Conservation (phyloP, 805 yeast species). For the Sugiyamaella mastotermitis region DNA sequence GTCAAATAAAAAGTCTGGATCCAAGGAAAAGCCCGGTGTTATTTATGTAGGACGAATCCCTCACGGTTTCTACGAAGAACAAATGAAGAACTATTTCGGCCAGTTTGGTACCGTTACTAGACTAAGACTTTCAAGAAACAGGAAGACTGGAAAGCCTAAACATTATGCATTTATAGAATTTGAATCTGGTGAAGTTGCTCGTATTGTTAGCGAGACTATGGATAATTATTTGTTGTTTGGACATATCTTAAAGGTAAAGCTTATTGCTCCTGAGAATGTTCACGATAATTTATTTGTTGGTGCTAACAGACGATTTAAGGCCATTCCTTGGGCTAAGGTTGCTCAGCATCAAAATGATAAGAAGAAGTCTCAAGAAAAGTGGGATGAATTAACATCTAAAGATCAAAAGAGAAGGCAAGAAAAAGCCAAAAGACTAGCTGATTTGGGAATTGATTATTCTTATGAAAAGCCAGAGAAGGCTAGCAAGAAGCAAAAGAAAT, state of each 20-base stretch:
- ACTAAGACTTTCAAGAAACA: conserved; percentile 79
- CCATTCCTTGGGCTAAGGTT: conserved; percentile 54
- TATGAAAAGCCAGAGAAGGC: conserved; percentile 9
- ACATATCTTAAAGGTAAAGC: conserved; percentile 74
- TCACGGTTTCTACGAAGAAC: conserved; percentile 78
- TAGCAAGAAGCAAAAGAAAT: conserved; percentile 4
- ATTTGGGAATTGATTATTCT: conserved; percentile 51
- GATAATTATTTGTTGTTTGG: conserved; percentile 86
- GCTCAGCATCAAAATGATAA: conserved; percentile 48
- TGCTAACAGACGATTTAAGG: conserved; percentile 47
- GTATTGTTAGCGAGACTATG: conserved; percentile 90
- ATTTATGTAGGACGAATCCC: conserved; percentile 91
- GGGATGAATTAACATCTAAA: conserved; percentile 48
- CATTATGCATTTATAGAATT: conserved; percentile 92
- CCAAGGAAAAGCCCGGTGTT: conserved; percentile 43
- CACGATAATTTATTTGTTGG: conserved; percentile 52
- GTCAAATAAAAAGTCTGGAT: conserved; percentile 20
- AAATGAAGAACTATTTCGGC: conserved; percentile 66
- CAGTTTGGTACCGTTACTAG: conserved; percentile 87
- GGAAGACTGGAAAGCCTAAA: conserved; percentile 82
- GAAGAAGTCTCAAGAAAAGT: conserved; percentile 49
- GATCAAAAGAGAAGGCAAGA: conserved; percentile 37
- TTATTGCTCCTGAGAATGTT: conserved; percentile 35
- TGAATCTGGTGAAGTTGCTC: conserved; percentile 65
- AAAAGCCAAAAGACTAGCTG: conserved; percentile 45